phyloP scores from a whole-genome alignment of 139 green algal genomes.

The Volvox reticuliferus region DNA sequence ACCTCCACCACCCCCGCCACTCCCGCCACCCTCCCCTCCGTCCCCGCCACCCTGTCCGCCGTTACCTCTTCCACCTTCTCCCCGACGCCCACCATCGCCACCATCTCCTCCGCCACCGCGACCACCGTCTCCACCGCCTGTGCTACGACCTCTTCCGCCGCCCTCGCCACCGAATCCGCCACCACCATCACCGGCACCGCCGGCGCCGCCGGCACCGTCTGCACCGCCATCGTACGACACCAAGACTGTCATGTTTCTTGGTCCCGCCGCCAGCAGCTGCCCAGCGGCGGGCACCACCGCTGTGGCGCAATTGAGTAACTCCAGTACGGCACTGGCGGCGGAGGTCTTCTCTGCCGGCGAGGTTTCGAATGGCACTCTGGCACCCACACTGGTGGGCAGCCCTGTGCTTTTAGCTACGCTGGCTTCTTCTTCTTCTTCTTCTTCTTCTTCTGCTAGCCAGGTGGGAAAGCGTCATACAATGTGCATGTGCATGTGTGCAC shows the following conservation, averaged over 20 bases:
- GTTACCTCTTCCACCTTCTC: not conserved
- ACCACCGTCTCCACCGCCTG: not conserved
- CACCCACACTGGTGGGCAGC: not conserved
- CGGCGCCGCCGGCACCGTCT: not conserved
- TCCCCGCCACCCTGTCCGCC: not conserved
- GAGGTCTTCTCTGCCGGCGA: not conserved
- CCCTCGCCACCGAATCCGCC: not conserved
- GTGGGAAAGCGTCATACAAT: not conserved
- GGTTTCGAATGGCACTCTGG: not conserved
- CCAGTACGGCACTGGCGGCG: not conserved
- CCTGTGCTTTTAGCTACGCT: not conserved
- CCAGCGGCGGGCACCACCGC: not conserved
- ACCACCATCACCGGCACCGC: not conserved
- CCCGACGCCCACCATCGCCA: not conserved
- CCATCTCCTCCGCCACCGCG: not conserved
- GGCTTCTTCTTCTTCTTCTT: not conserved
- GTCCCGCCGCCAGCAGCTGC: not conserved
- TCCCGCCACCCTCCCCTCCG: not conserved
- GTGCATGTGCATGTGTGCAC: no score
- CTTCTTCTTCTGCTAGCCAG: no score
- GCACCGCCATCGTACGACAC: not conserved
- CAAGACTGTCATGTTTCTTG: not conserved
- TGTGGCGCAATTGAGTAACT: not conserved
- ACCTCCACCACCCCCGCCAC: not conserved
- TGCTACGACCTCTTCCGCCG: not conserved